Base-by-base conservation (phyloP, 202 grass and related monocot species). In the Carex arenaria region DNA sequence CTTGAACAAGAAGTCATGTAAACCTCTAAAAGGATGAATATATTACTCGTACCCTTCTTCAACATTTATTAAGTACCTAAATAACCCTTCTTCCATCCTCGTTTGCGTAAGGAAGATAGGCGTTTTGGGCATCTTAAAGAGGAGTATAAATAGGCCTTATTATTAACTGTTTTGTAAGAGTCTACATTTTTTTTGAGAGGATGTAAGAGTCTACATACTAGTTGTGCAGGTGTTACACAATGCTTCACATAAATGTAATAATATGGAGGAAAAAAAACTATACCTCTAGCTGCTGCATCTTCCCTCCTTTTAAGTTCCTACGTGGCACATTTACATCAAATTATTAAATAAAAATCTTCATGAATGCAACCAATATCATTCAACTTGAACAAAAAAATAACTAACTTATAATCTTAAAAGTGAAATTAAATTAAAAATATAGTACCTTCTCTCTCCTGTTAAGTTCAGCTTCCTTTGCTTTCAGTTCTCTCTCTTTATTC, bases 231-330 rank as follows among this genome's bases (percentile, higher is more conserved):
- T 74, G 20, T 12, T 9, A 31, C 22, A 30, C 28, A 32, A 76
- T 32, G 72, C 26, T 38, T 19, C 20, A 51, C 10, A 52, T 57
- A 86, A 54, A 84, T 38, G 30, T 79, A 80, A 2, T 65, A 63
- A 62, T 63, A 45, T 68, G 23, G 47, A 59, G 6, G 62, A 42
- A 56, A 38, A 61, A 6, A 85, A 64, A 82, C 66, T 32, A 52
- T 92, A 99, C 96, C 96, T 90, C 91, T 87, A 49, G 88, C 84
- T 69, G 91, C 89, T 83, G 96, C 93, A 83, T 95, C 96, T 90
- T 99, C 96, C 84, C 85, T 93, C 85, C 88, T 92, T 94, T 90
- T 95, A 60, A 99, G 38, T 82, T 91, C 90, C 93, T 98, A 69
- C 6, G 23, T 66, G 15, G 54, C 75, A 93, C 12, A 36, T 23